Evolutionary conservation across 2,329 filamentous ascomycete genomes (phyloP), one percentile per base, ranked within the genome.

Genomic region (Colletotrichum limetticola): DNA sequence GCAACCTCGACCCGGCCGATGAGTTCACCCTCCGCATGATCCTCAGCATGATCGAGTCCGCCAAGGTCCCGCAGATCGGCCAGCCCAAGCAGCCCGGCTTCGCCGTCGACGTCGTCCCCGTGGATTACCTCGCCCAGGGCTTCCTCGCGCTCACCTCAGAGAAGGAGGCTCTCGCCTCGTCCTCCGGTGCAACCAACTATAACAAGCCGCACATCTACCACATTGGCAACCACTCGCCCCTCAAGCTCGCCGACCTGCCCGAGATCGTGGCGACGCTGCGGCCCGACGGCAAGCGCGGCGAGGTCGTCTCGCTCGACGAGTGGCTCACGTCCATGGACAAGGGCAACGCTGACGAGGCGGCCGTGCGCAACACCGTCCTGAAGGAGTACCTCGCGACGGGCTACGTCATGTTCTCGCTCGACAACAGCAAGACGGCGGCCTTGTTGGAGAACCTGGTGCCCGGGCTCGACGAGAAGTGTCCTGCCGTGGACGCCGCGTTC

Each of bases 1-100:
- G 49, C 66, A 55, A 22, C 14, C 74, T 75, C 26, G 74, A 76
- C 49, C 58, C 74, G 9, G 76, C 74, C 6, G 76, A 78, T 12
- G 76, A 78, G 68, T 76, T 77, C 66, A 76, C 75, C 24, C 75
- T 77, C 69, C 75, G 76, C 35, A 75, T 78, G 62, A 70, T 76
- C 12, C 66, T 76, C 30, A 73, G 68, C 66, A 78, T 78, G 76
- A 75, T 76, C 32, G 76, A 78, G 61, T 74, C 76, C 3, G 76
- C 76, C 3, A 74, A 71, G 61, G 75, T 78, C 14, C 76, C 76
- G n/a, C 71, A 75, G 46, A 75, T 71, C 16, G 76, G 76, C 37
- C 69, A 62, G 11, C 60, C 75, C 12, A 65, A 72, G 8, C 76
- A 77, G 53, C 76, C 76, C 19, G 75, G 74, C 65, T 78, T 76